Evolutionary conservation across 352 stramenopile genomes (phyloP).

Genomic region (Globisporangium cederbergense): DNA sequence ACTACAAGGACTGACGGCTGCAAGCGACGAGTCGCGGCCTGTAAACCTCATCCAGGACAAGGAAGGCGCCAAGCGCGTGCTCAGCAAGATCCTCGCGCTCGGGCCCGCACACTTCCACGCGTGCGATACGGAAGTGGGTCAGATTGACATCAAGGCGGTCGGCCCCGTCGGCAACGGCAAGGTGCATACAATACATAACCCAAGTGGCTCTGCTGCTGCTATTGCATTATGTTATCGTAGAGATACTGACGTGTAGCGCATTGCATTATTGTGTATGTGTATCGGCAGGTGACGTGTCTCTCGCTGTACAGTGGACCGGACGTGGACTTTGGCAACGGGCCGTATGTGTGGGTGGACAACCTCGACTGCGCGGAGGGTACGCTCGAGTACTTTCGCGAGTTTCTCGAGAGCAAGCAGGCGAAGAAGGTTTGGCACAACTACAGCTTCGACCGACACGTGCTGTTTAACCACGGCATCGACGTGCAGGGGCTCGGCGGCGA

Average conservation of each 20-base stretch:
- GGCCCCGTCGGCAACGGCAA: conserved; percentile 96
- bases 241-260: no score
- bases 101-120: conserved; percentile 87
- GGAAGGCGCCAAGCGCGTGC: conserved; percentile 51
- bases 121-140: conserved; percentile 97
- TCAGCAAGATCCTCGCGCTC: conserved; percentile 56
- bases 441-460: conserved; percentile 98
- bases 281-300: conserved; percentile 91
- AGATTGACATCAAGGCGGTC: conserved; percentile 95
- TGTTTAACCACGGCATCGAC: conserved; percentile 97
- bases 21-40: conserved; percentile 57
- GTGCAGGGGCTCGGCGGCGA: conserved; percentile 92
- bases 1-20: conserved; percentile 53
- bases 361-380: conserved; percentile 89
- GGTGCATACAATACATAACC: conserved; percentile 7
- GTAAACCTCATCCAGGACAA: conserved; percentile 83
- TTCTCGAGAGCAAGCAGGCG: conserved; percentile 88
- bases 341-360: conserved; percentile 90
- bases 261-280: not conserved
- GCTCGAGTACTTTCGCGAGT: conserved; percentile 75
- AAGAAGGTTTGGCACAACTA: conserved; percentile 99
- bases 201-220: no score
- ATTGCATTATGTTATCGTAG: no score
- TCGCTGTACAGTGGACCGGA: conserved; percentile 95
- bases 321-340: conserved; percentile 95